phyloP scores from a whole-genome alignment of 2,329 filamentous ascomycete genomes.

The Didymella pinodella region DNA sequence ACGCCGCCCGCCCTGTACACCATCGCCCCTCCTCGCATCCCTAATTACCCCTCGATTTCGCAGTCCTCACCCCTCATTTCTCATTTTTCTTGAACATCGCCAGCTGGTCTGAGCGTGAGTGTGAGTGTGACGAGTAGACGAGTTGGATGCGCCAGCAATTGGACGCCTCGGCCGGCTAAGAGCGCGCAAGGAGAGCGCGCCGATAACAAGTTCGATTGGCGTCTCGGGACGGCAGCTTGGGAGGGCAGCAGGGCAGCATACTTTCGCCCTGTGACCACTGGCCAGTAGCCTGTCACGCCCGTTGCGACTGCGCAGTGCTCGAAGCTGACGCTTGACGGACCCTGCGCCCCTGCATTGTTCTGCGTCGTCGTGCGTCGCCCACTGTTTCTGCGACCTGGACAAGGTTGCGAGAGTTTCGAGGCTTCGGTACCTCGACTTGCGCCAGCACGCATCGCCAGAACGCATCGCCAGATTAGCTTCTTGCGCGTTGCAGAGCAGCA shows the following conservation, averaged over 20 bases:
- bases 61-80: conserved; percentile 28
- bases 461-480: conserved; percentile 27
- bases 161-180: conserved; percentile 35
- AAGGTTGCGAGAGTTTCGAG: conserved; percentile 9
- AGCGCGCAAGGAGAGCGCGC: conserved; percentile 32
- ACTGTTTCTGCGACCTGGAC: conserved; percentile 19
- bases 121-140: conserved; percentile 42
- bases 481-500: conserved; percentile 17
- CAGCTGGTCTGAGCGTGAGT: conserved; percentile 39
- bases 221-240: conserved; percentile 20
- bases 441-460: conserved; percentile 1
- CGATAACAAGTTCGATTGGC: conserved; percentile 32
- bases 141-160: conserved; percentile 37
- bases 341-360: conserved; percentile 27
- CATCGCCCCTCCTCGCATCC: conserved; percentile 13
- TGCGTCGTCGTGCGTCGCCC: conserved; percentile 27
- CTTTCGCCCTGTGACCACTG: conserved; percentile 39
- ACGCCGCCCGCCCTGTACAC: conserved; percentile 14
- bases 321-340: conserved; percentile 26
- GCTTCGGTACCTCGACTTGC: conserved; percentile 16
- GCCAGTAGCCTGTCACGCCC: conserved; percentile 32
- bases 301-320: conserved; percentile 26
- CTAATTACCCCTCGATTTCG: conserved; percentile 26
- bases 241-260: conserved; percentile 17
- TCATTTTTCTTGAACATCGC: conserved; percentile 13